Evolutionary conservation across 106 monocot species (phyloP).

Genomic region (Xerophyta viscosa): DNA sequence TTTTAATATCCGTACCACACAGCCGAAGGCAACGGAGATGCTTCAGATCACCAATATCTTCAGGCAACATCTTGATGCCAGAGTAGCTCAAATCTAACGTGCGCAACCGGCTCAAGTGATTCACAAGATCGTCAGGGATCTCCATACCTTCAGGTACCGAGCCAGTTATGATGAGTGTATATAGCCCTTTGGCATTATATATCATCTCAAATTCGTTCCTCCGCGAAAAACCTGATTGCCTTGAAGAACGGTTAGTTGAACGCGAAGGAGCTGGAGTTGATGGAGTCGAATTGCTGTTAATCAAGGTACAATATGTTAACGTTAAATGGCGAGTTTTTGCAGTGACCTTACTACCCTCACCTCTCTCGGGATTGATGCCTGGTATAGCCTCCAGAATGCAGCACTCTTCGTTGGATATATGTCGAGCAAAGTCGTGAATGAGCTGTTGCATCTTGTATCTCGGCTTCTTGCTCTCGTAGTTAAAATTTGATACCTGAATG

Average conservation of each 20-base stretch:
- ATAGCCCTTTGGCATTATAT: background rate
- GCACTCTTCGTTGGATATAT: conserved; percentile 23
- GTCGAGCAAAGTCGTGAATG: conserved; percentile 26
- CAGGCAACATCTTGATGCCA: background rate
- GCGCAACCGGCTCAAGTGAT: conserved; percentile 4
- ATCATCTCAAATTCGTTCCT: background rate
- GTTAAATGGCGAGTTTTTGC: conserved; percentile 6
- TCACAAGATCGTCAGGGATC: background rate
- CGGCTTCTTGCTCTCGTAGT: background rate
- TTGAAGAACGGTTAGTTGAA: too few relatives aligned
- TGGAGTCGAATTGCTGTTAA: background rate
- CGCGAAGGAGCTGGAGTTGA: conserved; percentile 3
- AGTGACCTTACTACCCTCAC: background rate
- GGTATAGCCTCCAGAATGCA: background rate
- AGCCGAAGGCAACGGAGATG: conserved; percentile 15
- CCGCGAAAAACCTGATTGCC: too few relatives aligned
- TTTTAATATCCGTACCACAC: background rate
- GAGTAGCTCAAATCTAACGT: conserved; percentile 3
- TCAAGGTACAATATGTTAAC: background rate
- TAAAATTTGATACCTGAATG: background rate
- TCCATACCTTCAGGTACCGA: background rate
- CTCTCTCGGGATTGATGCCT: too few relatives aligned
- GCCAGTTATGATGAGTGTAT: background rate
- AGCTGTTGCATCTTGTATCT: conserved; percentile 22
- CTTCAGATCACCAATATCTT: conserved; percentile 4